Base-by-base conservation (phyloP, 129 eudicot genomes). In the Lonicera japonica region DNA sequence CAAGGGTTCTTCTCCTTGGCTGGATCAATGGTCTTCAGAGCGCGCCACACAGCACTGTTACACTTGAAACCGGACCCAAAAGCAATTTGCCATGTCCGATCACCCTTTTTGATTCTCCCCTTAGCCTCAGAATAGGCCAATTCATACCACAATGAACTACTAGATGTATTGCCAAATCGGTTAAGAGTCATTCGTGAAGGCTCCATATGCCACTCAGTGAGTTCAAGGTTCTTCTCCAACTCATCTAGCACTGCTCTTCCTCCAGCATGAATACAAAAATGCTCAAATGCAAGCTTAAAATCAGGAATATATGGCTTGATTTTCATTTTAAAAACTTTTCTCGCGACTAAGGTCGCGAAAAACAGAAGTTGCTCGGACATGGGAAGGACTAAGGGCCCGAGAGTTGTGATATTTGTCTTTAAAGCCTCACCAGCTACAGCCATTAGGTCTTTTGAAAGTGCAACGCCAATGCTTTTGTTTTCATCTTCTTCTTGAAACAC, bases 11-110 rank as follows among this genome's bases (percentile, higher is more conserved):
- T 73, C 72, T 73, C 78, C 78, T 66, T 65, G 14, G 61, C 62
- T 25, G 78, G 78, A 25, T 73, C 61, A 20, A 73, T 38, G 47
- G 48, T 36, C 64, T 73, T 73, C 68, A 73, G 17, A 48, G 78
- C 78, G 5, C 25, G 46, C 78, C 78, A 73, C 11, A 73, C 78
- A 21, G 73, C 78, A 46, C 78, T 73, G 21, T 73, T 73, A 59
- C 78, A 73, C 61, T 73, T 73, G 38, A 73, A 73, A 8, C 78
- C 78, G 5, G 78, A 73, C 24, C 78, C 78, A 19, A 73, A 73
- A 15, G 78, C 78, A 12, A 73, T 73, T 39, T 73, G 78, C 78
- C 78, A 73, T 5, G 73, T 73, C 63, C 73, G 25, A 18, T 73
- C 78, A 18, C 78, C 78, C 46, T 41, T 67, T 15, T 38, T 20